Conservation (phyloP, 805 yeast species). For the Yarrowia alimentaria region DNA sequence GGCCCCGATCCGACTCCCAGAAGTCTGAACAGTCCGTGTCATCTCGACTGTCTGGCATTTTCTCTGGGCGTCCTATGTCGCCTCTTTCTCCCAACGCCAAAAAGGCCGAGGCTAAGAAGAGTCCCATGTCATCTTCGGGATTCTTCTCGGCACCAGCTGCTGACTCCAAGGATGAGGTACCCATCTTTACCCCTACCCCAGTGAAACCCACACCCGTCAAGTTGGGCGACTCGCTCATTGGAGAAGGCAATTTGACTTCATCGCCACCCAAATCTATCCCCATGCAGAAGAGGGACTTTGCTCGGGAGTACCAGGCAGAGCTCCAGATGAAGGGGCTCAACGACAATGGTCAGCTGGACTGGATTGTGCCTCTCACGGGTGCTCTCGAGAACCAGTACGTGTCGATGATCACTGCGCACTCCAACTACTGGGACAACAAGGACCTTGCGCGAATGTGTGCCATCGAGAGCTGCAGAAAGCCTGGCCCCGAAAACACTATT, state of each 20-base stretch:
- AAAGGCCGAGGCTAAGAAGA: background rate
- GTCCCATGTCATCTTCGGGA: background rate
- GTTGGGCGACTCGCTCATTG: constrained; percentile 12
- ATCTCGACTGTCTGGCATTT: constrained; percentile 14
- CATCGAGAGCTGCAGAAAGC: constrained; percentile 39
- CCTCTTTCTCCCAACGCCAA: constrained; percentile 18
- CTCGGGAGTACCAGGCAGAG: constrained; percentile 33
- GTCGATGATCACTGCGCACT: constrained; percentile 83
- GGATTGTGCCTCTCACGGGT: constrained; percentile 54
- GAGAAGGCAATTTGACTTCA: constrained; percentile 10
- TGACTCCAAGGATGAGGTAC: constrained; percentile 3
- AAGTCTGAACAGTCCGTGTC: constrained; percentile 9
- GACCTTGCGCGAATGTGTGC: constrained; percentile 68
- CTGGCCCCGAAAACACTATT: constrained; percentile 37
- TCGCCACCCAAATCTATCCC: constrained; percentile 20
- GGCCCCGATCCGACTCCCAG: constrained; percentile 3
- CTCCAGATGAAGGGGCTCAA: constrained; percentile 54
- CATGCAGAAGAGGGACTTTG: constrained; percentile 8
- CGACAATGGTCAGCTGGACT: constrained; percentile 80
- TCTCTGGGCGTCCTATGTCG: constrained; percentile 1
- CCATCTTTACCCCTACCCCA: constrained; percentile 9
- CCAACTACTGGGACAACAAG: constrained; percentile 81
- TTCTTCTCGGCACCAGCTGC: background rate
- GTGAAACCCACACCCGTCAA: constrained; percentile 1
- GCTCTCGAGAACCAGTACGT: constrained; percentile 75